A percentile compares a stretch with the other conserved stretches of the same genome.
phyloP scores from a whole-genome alignment of 2,329 filamentous ascomycete species.

The Elsinoe batatas region DNA sequence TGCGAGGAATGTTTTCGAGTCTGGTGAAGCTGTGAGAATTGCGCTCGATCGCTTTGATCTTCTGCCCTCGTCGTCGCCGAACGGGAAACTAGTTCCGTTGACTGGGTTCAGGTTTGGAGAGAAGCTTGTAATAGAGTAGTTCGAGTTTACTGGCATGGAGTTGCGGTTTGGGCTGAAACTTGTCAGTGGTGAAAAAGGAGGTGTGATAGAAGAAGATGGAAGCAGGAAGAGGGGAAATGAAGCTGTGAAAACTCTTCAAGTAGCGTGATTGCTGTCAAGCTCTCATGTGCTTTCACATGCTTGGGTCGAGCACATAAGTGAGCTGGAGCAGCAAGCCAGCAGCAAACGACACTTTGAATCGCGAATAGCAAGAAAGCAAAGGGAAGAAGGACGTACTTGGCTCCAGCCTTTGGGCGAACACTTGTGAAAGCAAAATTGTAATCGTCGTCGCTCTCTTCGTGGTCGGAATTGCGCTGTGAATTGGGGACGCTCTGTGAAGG shows the following conservation, averaged over 20 bases:
- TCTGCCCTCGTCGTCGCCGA: conserved; percentile 60
- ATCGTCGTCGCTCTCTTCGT: conserved; percentile 76
- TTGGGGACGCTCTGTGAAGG: conserved; percentile 79
- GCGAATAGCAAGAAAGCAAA: background rate
- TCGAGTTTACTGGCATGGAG: conserved; percentile 77
- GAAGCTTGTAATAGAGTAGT: conserved; percentile 39
- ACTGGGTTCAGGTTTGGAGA: conserved; percentile 60
- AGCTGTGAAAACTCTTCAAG: background rate
- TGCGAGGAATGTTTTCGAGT: conserved; percentile 59
- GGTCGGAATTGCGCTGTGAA: conserved; percentile 76
- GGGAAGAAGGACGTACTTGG: conserved; percentile 57
- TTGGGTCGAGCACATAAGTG: background rate
- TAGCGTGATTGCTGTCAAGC: background rate
- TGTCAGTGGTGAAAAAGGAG: conserved; percentile 4
- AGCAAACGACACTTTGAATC: background rate
- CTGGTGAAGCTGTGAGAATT: conserved; percentile 48
- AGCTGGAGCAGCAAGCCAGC: background rate
- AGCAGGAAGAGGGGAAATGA: background rate
- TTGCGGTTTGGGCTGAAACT: conserved; percentile 67
- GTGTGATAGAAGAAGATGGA: background rate
- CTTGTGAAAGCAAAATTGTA: conserved; percentile 44
- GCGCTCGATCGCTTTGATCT: conserved; percentile 32
- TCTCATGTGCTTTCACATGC: background rate
- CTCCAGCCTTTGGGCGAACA: conserved; percentile 62
- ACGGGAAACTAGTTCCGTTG: conserved; percentile 75